phyloP scores from a whole-genome alignment of 1,139 yeast genomes.

The Yamadazyma atmosphaerica region DNA sequence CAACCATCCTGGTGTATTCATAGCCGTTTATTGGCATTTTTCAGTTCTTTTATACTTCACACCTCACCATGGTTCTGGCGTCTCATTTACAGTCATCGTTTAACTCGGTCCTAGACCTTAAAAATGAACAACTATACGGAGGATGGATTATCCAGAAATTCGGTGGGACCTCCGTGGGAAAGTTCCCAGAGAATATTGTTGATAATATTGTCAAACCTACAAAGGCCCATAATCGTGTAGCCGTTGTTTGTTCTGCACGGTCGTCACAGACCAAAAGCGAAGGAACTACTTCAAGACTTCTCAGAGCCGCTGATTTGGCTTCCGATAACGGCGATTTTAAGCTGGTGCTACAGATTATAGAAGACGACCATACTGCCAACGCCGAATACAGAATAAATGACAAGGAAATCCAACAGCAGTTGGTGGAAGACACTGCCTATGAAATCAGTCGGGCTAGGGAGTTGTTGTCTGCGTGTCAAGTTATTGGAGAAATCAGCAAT shows the following conservation, averaged over 20 bases:
- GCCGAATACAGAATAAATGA: conserved; percentile 59
- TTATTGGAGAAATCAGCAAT: conserved; percentile 88
- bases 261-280: conserved; percentile 88
- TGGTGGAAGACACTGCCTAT: conserved; percentile 55
- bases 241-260: conserved; percentile 95
- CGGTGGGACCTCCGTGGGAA: conserved; percentile 98
- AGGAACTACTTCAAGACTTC: conserved; percentile 87
- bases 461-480: conserved; percentile 79
- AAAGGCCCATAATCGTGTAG: conserved; percentile 66
- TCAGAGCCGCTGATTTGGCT: conserved; percentile 80
- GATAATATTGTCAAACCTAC: conserved; percentile 77
- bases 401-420: conserved; percentile 40
- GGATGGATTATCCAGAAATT: conserved; percentile 93
- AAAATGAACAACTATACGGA: conserved; percentile 17
- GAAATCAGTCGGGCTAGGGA: conserved; percentile 72
- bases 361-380: conserved; percentile 74
- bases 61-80: conserved; percentile 3
- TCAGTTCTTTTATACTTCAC: background rate
- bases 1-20: too few relatives aligned
- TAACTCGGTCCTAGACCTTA: conserved; percentile 45
- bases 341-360: conserved; percentile 58
- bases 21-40: background rate
- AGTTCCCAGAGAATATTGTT: conserved; percentile 82
- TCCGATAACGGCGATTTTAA: conserved; percentile 55
- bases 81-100: conserved; percentile 29